Evolutionary conservation across 345 rosid genomes (phyloP).

Genomic region (Gossypium mustelinum): DNA sequence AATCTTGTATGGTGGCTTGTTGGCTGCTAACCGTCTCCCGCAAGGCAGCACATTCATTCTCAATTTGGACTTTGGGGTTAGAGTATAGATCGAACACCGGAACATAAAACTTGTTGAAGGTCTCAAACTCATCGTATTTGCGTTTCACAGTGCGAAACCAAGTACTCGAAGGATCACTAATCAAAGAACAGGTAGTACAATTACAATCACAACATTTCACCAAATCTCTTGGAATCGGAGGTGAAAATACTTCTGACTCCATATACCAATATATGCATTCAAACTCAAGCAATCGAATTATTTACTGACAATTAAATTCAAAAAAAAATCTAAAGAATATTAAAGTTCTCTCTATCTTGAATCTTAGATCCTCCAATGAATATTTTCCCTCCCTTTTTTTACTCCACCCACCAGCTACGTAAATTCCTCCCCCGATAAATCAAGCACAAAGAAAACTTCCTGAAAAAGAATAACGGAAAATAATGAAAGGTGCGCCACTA

Average conservation of each 20-base stretch:
- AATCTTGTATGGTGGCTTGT: neutral
- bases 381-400: conserved; percentile 22
- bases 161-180: neutral
- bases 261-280: neutral
- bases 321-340: neutral
- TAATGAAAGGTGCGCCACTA: neutral
- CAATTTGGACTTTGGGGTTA: neutral
- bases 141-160: conserved; percentile 2
- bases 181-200: neutral
- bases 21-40: conserved; percentile 1
- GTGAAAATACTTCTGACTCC: neutral
- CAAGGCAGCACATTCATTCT: neutral
- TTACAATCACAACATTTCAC: neutral
- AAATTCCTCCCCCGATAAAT: conserved; percentile 18
- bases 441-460: conserved; percentile 8
- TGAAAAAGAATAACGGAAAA: conserved; percentile 8
- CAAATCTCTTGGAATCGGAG: neutral
- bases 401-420: conserved; percentile 21
- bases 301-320: neutral
- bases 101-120: neutral
- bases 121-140: neutral
- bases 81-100: neutral
- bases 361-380: conserved; percentile 17
- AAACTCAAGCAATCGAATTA: neutral
- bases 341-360: conserved; percentile 23